Evolutionary conservation across 1,139 yeast genomes (phyloP).

Genomic region (Protomyces lactucae-debilis): DNA sequence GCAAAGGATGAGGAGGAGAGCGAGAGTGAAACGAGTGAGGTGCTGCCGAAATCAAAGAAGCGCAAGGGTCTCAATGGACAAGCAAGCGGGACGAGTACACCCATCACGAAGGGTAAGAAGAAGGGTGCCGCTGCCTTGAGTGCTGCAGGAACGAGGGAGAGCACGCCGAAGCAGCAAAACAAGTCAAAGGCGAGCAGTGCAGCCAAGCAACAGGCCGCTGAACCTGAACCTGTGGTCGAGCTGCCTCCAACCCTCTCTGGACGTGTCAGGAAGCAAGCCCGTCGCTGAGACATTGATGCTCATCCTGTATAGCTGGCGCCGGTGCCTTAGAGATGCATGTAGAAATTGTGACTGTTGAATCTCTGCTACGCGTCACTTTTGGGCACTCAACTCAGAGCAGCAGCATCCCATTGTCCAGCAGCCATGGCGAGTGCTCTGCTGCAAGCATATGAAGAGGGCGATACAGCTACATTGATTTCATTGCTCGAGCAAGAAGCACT

Average conservation of each 20-base stretch:
- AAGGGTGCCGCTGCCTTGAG: not conserved
- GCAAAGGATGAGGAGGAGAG: constrained; percentile 5
- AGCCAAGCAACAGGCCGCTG: not conserved
- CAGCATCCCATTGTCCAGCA: not conserved
- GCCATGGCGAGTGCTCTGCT: constrained; percentile 19
- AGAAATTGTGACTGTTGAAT: not conserved
- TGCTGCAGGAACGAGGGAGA: not conserved
- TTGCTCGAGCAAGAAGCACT: constrained; percentile 9
- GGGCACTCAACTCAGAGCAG: too few species aligned
- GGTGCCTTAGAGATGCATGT: not conserved
- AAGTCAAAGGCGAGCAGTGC: not conserved
- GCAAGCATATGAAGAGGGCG: constrained; percentile 9
- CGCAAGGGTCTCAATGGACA: not conserved
- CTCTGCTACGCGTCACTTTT: not conserved
- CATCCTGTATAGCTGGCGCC: too few species aligned
- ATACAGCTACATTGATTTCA: not conserved
- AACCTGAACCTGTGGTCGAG: not conserved
- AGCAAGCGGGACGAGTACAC: not conserved
- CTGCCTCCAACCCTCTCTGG: constrained; percentile 23
- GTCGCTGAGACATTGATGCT: not conserved
- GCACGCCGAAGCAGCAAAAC: not conserved
- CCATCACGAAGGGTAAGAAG: not conserved
- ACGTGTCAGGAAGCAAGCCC: constrained; percentile 12
- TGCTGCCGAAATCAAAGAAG: not conserved
- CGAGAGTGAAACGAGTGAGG: constrained; percentile 15